These are phyloP conservation scores for Nematocida major DNA, from an alignment of 371 early-diverging fungal genomes.

Conservation along the genomic window DNA sequence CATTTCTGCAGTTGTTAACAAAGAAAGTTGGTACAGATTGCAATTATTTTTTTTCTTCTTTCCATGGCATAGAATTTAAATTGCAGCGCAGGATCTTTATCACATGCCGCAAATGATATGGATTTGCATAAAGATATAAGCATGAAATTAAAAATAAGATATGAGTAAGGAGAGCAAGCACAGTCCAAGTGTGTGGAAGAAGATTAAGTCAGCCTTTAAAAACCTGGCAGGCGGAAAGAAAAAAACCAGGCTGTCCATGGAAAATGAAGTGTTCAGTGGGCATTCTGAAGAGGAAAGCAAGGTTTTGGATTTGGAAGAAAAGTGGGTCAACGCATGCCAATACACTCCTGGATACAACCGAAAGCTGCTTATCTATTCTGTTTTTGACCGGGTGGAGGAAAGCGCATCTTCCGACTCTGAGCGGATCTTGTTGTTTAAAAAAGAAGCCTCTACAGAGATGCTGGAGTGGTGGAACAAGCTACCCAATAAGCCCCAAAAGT, in stretches of 20 bases:
- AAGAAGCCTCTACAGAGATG: background rate
- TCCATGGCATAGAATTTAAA: too few species aligned
- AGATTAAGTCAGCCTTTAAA: background rate
- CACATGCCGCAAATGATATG: background rate
- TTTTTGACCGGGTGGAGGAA: background rate
- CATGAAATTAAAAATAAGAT: constrained; percentile 9
- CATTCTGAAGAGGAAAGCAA: background rate
- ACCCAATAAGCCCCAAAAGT: background rate
- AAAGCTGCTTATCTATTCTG: background rate
- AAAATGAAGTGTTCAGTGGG: background rate
- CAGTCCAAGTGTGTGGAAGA: background rate
- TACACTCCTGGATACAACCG: background rate
- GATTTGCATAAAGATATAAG: constrained; percentile 1
- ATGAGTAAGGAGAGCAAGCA: background rate
- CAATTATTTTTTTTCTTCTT: too few species aligned
- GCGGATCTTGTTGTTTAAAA: background rate
- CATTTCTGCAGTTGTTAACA: too few species aligned
- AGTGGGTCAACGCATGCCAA: background rate
- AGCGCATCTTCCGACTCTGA: background rate
- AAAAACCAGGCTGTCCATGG: background rate
- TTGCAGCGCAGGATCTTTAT: too few species aligned
- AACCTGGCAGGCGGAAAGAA: background rate
- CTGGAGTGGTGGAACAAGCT: background rate
- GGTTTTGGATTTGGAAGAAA: background rate
- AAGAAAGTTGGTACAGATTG: too few species aligned